Conservation (phyloP, 805 yeast genomes). For the Saccharomycopsis capsularis region DNA sequence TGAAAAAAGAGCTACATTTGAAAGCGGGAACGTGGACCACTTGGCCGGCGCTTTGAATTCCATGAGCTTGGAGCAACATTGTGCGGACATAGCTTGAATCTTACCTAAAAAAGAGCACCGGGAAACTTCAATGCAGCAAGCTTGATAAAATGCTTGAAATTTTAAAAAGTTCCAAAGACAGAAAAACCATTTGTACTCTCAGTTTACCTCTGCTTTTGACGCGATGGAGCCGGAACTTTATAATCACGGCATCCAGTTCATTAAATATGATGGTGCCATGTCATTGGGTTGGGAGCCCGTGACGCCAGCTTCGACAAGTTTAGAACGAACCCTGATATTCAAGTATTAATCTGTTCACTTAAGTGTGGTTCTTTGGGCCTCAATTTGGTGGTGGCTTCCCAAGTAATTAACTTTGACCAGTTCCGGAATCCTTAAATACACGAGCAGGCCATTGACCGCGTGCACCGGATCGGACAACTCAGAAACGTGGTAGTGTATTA, state of each 20-base stretch:
- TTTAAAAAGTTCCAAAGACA: no score
- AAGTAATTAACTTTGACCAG: conserved; percentile 37
- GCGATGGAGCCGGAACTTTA: conserved; percentile 26
- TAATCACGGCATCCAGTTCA: conserved; percentile 25
- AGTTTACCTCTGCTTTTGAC: conserved; percentile 32
- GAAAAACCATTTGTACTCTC: conserved; percentile 38
- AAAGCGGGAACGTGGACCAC: not conserved
- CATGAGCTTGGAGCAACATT: not conserved
- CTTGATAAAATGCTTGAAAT: conserved; percentile 27
- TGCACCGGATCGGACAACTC: conserved; percentile 43
- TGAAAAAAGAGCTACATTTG: not conserved
- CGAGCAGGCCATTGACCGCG: conserved; percentile 47
- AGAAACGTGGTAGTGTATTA: conserved; percentile 39
- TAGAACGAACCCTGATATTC: conserved; percentile 24
- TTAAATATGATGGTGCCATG: conserved; percentile 31
- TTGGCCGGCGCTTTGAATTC: not conserved
- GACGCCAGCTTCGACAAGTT: conserved; percentile 25
- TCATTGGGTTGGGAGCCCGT: conserved; percentile 24
- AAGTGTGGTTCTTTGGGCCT: conserved; percentile 41
- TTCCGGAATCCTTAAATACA: conserved; percentile 49
- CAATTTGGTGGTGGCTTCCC: conserved; percentile 36
- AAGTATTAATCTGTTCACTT: conserved; percentile 36
- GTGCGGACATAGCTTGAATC: not conserved
- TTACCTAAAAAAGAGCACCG: no score
- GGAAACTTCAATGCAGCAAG: conserved; percentile 28